These are phyloP conservation scores for Takakia lepidozioides DNA, from an alignment of 225 moss, liverwort and hornwort genomes.

Conservation along the genomic window DNA sequence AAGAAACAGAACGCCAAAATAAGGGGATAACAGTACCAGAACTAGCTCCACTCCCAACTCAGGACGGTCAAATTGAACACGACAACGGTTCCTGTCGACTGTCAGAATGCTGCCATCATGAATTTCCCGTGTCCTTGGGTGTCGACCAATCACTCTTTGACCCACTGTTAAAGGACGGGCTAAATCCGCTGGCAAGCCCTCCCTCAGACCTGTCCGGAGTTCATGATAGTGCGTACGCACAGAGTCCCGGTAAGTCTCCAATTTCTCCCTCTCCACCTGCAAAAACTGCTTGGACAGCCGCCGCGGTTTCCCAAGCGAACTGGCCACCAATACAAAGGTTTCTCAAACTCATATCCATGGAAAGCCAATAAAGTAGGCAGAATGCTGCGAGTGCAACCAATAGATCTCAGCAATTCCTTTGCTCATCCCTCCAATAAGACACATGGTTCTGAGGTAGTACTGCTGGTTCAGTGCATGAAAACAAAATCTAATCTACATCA, in stretches of 20 bases:
- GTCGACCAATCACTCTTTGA: conserved; percentile 90
- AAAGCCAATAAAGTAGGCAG: too few species aligned
- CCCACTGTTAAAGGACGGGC: conserved; percentile 94
- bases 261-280: conserved; percentile 81
- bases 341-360: too few species aligned
- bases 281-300: conserved; percentile 83
- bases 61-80: conserved; percentile 98
- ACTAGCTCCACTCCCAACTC: conserved; percentile 99
- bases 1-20: too few species aligned
- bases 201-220: conserved; percentile 70
- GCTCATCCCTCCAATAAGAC: too few species aligned
- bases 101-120: conserved; percentile 97
- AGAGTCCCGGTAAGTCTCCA: conserved; percentile 73
- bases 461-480: too few species aligned
- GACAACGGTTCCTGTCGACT: conserved; percentile 87
- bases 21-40: conserved; percentile 40
- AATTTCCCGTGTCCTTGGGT: conserved; percentile 79
- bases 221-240: conserved; percentile 93
- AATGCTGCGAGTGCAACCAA: too few species aligned
- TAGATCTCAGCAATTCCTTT: too few species aligned
- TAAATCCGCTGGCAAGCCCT: conserved; percentile 80
- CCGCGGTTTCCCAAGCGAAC: conserved; percentile 97
- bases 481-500: too few species aligned
- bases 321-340: conserved; percentile 21
- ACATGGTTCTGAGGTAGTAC: too few species aligned